Evolutionary conservation across 352 stramenopile species (phyloP).

Genomic region (Phytophthora meadii): DNA sequence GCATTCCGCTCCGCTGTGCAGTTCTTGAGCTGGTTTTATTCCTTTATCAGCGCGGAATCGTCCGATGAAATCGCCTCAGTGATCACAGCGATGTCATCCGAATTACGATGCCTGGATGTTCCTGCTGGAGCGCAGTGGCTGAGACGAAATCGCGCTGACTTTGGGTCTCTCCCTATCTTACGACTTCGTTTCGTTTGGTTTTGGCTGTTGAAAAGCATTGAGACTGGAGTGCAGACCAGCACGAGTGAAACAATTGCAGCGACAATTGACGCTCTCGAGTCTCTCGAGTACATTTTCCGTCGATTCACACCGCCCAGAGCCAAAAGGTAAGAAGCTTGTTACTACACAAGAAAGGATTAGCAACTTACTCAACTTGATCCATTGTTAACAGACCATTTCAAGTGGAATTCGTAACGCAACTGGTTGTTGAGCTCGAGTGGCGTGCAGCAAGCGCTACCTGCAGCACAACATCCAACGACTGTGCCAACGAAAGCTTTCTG

Average conservation of each 20-base stretch:
- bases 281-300: conserved; percentile 67
- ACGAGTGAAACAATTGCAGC: conserved; percentile 7
- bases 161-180: conserved; percentile 34
- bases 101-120: conserved; percentile 30
- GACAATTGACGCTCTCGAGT: conserved; percentile 50
- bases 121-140: conserved; percentile 44
- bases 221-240: conserved; percentile 12
- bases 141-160: conserved; percentile 47
- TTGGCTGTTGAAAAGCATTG: conserved; percentile 58
- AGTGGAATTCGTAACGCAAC: conserved; percentile 53
- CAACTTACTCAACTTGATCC: conserved; percentile 1
- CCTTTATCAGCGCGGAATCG: conserved; percentile 16
- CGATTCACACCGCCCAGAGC: conserved; percentile 48
- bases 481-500: conserved; percentile 34
- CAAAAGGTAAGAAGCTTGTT: conserved; percentile 39
- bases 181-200: conserved; percentile 64
- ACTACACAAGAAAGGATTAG: not conserved
- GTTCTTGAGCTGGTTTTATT: conserved; percentile 65
- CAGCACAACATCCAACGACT: conserved; percentile 35
- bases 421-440: conserved; percentile 68
- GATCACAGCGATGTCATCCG: conserved; percentile 27
- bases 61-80: conserved; percentile 28
- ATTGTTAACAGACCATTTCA: conserved; percentile 49
- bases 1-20: conserved; percentile 12
- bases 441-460: conserved; percentile 23